Conservation (phyloP, 2,329 filamentous ascomycete species). For the Curvularia spicifera region DNA sequence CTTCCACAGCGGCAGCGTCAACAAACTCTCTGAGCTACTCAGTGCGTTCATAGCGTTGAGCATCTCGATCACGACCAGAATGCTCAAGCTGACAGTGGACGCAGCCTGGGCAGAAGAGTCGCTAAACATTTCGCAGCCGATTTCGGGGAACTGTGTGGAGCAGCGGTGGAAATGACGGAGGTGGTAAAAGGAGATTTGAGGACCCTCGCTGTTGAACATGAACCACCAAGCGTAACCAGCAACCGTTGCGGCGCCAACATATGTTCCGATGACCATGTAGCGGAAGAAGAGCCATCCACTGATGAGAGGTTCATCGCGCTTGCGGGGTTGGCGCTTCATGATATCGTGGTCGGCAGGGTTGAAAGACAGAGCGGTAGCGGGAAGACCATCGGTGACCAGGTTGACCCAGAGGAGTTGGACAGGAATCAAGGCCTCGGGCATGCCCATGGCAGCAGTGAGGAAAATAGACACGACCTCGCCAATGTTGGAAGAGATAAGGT, state of each 20-base stretch:
- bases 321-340: conserved; percentile 90
- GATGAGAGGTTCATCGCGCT: conserved; percentile 90
- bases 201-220: conserved; percentile 90
- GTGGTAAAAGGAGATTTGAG: conserved; percentile 89
- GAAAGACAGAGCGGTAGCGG: conserved; percentile 94
- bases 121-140: conserved; percentile 90
- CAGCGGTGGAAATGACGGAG: conserved; percentile 94
- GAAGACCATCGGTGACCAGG: conserved; percentile 94
- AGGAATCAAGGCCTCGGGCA: conserved; percentile 96
- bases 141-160: conserved; percentile 80
- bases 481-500: conserved; percentile 98
- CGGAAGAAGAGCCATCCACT: conserved; percentile 97
- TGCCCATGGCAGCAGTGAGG: conserved; percentile 91
- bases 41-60: conserved; percentile 98
- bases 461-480: conserved; percentile 99
- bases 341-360: conserved; percentile 98
- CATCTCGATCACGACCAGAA: conserved; percentile 98
- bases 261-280: conserved; percentile 94
- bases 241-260: conserved; percentile 93
- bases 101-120: conserved; percentile 86
- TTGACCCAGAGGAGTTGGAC: conserved; percentile 99
- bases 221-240: conserved; percentile 99
- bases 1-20: conserved; percentile 94
- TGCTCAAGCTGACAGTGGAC: conserved; percentile 89
- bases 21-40: conserved; percentile 89